Base-by-base conservation (phyloP, 805 yeast genomes). In the Teunomyces kruisii region DNA sequence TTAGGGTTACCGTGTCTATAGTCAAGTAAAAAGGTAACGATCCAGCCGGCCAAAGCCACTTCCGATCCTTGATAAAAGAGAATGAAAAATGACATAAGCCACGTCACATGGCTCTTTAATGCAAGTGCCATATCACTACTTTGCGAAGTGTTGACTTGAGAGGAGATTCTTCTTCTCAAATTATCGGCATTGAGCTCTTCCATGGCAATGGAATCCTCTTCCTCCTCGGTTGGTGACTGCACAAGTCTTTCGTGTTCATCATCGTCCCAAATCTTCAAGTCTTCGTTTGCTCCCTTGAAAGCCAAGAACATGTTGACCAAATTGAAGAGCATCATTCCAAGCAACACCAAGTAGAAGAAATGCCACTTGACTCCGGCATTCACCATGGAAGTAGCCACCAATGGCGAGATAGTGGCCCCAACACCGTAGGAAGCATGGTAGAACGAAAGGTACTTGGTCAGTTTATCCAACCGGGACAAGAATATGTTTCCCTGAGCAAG, bases 361-460 rank as follows among this genome's bases (percentile, higher is more conserved):
- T 79, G 68, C 88, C 88, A 84, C 43, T 53, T 50, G n/a, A 73
- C 57, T 2, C 80, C 81, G 0, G 57, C 49, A 36, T 72, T 67
- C 13, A 79, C 72, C 74, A 83, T 68, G 0, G 74, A 62, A 0
- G 88, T 79, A 3, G 84, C 83, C 26, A 82, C 58, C 14, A 87
- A 74, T 2, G 95, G 91, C 2, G 88, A 75, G 1, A 82, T 51
- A 38, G 87, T 81, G 1, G 90, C 88, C 2, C 91, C 90, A 2
- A 80, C 53, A 1, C 95, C 95, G 60, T 85, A 86, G 10, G 72
- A 57, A 1, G 88, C 91, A 64, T 86, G 94, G 46, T 78, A 67
- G 19, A 72, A 60, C 1, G 91, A 87, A 63, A 84, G 70, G 46
- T 78, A 69, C 43, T 75, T 78, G 39, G 85, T 80, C 40, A 80